Evolutionary conservation across 345 rosid genomes (phyloP).

Genomic region (Raphanus raphanistrum): DNA sequence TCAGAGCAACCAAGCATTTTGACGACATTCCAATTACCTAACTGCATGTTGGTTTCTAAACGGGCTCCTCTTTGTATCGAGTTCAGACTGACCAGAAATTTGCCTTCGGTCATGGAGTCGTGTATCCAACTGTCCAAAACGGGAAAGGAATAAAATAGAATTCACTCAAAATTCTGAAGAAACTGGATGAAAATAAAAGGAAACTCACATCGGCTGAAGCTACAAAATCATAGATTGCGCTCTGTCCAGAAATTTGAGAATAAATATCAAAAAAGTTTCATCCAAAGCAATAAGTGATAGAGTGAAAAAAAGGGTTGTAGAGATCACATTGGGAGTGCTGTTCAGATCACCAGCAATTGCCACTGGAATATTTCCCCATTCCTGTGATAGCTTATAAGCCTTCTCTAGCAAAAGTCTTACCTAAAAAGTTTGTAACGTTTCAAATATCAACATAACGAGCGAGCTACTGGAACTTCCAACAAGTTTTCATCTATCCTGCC

Average conservation of each 20-base stretch:
- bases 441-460: conserved; percentile 6
- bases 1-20: conserved; percentile 4
- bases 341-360: conserved; percentile 43
- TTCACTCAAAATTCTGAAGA: not conserved
- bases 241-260: conserved; percentile 51
- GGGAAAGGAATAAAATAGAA: conserved; percentile 13
- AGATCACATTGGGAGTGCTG: conserved; percentile 72
- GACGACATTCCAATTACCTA: conserved; percentile 40
- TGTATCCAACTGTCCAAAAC: conserved; percentile 65
- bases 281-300: conserved; percentile 2
- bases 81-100: conserved; percentile 64
- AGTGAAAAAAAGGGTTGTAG: not conserved
- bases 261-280: conserved; percentile 19
- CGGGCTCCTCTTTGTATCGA: conserved; percentile 33
- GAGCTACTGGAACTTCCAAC: conserved; percentile 1
- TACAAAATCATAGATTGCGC: conserved; percentile 81
- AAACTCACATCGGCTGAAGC: conserved; percentile 78
- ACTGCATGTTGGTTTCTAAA: conserved; percentile 34
- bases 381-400: conserved; percentile 70
- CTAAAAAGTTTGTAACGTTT: conserved; percentile 41
- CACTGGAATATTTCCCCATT: conserved; percentile 75
- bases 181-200: not conserved
- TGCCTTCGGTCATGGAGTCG: conserved; percentile 60
- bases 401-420: conserved; percentile 72
- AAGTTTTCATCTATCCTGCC: not conserved